Evolutionary conservation across 2,329 filamentous ascomycete genomes (phyloP).

Genomic region (Parastagonospora avenae): DNA sequence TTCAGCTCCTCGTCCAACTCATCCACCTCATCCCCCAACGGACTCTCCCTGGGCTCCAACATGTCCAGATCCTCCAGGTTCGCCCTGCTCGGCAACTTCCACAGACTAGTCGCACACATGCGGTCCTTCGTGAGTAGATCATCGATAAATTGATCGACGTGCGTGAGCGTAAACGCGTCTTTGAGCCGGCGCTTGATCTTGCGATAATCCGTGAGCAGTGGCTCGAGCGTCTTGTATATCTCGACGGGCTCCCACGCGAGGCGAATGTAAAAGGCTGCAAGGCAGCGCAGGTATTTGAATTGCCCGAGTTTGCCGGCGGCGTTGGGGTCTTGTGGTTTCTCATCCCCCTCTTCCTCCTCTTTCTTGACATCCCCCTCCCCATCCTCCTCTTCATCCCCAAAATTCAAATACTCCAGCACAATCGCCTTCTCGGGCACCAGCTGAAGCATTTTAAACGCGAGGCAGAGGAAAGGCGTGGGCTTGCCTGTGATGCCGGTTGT

Average conservation of each 20-base stretch:
- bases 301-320: constrained; percentile 43
- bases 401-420: constrained; percentile 77
- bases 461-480: constrained; percentile 89
- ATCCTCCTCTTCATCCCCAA: constrained; percentile 42
- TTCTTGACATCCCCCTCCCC: constrained; percentile 45
- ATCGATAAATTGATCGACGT: constrained; percentile 91
- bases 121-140: constrained; percentile 87
- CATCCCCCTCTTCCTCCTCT: constrained; percentile 11
- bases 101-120: constrained; percentile 88
- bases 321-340: constrained; percentile 30
- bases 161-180: constrained; percentile 75
- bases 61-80: constrained; percentile 87
- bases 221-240: constrained; percentile 80
- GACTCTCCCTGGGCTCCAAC: constrained; percentile 82
- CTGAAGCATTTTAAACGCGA: constrained; percentile 93
- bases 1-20: constrained; percentile 48
- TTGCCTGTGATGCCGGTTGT: constrained; percentile 84
- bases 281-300: constrained; percentile 80
- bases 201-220: constrained; percentile 77
- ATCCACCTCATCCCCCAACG: constrained; percentile 77
- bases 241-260: constrained; percentile 82
- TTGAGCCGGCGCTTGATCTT: constrained; percentile 81
- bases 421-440: constrained; percentile 80
- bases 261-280: constrained; percentile 92
- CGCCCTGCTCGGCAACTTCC: constrained; percentile 84